Conservation (phyloP, 1,284 basidiomycete species). For the Fistulina hepatica region DNA sequence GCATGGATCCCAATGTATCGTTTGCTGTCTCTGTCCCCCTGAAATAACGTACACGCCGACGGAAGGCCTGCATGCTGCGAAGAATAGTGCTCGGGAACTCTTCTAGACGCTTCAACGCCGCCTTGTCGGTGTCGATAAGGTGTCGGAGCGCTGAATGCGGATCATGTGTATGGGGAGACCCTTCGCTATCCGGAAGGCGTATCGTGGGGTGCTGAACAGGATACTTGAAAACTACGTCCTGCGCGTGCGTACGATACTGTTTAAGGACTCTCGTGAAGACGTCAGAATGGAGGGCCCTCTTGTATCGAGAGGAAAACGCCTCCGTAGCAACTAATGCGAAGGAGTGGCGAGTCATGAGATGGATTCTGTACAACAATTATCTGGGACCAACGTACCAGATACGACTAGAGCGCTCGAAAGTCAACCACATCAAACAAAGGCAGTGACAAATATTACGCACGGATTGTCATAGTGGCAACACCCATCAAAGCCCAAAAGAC, state of each 20-base stretch:
- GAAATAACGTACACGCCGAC: conserved; percentile 36
- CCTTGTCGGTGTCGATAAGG: conserved; percentile 19
- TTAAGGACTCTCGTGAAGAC: conserved; percentile 39
- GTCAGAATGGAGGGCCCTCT: conserved; percentile 34
- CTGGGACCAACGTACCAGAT: conserved; percentile 36
- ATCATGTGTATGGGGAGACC: conserved; percentile 1
- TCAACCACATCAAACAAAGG: too few species aligned
- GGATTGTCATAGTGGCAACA: conserved; percentile 63
- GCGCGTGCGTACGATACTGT: conserved; percentile 26
- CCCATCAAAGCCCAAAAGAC: conserved; percentile 74
- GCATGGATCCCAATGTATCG: conserved; percentile 12
- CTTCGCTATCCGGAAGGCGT: neutral
- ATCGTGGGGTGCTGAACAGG: neutral
- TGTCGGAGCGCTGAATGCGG: conserved; percentile 9
- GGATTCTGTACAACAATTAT: neutral
- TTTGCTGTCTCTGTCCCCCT: conserved; percentile 17
- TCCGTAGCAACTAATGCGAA: conserved; percentile 65
- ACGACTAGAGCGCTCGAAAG: too few species aligned
- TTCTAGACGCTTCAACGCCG: conserved; percentile 31
- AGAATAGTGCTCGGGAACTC: conserved; percentile 39
- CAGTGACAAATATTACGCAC: too few species aligned
- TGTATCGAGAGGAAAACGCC: conserved; percentile 45
- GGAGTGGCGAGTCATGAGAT: conserved; percentile 3
- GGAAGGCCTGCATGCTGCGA: conserved; percentile 33
- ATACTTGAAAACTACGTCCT: conserved; percentile 6